Base-by-base conservation (phyloP, 495 filamentous ascomycete species). In the Chaetomium cochliodes region DNA sequence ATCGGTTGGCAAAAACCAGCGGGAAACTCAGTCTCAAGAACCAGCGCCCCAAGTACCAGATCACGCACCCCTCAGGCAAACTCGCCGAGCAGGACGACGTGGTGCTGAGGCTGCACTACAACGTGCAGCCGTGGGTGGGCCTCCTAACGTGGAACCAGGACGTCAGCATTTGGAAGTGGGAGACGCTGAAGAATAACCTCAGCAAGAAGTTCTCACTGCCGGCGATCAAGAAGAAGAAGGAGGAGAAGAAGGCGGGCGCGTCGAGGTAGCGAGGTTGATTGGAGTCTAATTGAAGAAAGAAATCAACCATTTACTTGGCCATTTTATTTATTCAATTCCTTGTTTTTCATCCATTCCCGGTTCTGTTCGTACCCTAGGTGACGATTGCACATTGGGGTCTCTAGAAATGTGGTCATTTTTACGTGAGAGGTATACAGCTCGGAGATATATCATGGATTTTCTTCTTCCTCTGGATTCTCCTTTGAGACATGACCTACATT, bases 81-180 rank as follows among this genome's bases (percentile, higher is more conserved):
- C 77, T 97, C 65, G 88, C 90, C 47, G 82, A 86, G 69, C 78
- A 77, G 23, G 76, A 79, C 46, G 89, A 96, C 78, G 91, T 92
- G 61, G 88, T 85, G 37, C 78, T 98, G 55, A 82, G 83, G 60
- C 81, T 97, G 47, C 86, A 91, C 62, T 98, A 93, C 87, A 97
- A 97, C 81, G 90, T 97, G 65, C 94, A 98, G 84, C 94, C 94
- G 41, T 97, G 93, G 92, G 92, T 98, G 23, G 94, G 94, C 23
- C 79, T 88, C 25, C 75, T 98, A 78, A 86, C 86, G 30, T 97
- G 93, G 93, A 85, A 85, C 74, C 79, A 77, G 70, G 82, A 74
- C 72, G 64, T 73, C 73, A 82, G 88, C 71, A 68, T 81, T 71
- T 84, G 91, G 65, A 63, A 78, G 53, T 86, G 91, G 92, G 76